Evolutionary conservation across 768 basidiomycete species (phyloP), one percentile per base, ranked within the genome.

Genomic region (Mycena amicta): DNA sequence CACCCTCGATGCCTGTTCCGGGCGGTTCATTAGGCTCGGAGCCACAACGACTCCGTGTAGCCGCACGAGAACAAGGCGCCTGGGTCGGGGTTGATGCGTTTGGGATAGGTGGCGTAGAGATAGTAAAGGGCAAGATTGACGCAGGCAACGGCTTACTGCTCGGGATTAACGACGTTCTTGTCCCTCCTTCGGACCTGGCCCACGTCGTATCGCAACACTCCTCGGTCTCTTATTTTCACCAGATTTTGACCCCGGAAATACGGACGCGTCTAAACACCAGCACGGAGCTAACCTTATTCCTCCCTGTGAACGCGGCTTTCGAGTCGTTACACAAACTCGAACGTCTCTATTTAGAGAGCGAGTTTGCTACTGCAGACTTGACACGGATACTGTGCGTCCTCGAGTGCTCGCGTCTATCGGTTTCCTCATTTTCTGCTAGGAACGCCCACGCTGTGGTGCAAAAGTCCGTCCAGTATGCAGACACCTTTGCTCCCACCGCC

Each of bases 241-340:
- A 81, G 60, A 81, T 98, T 51, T 75, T 93, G 33, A 88, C 86
- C 3, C 71, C 83, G 0, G 82, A 84, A 50, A 81, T 89, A 33
- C 67, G 77, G 46, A 67, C 74, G 20, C 72, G 83, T 31, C 78
- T 97, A 40, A 87, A 88, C 55, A 78, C 77, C 43, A 86, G 88
- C 0, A 74, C 90, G 4, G 85, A 88, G 67, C 74, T 96, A 45
- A 97, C 97, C 0, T 64, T 98, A 27, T 99, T 99, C 71, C 83
- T 96, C 5, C 96, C 97, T 1, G 79, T 89, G 25, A 83, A 97
- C 70, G 73, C 82, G 31, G 97, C 96, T 13, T 98, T 93, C 88
- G 74, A 86, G n/a, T 74, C 72, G 11, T 76, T 99, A 31, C 82
- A 92, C 60, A 80, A 78, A 8, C 82, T 92, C 51, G 95, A 98